Percentiles rank a stretch among this genome's conserved stretches.
Evolutionary conservation across 1,139 yeast genomes (phyloP).

Genomic region (Nakaseomyces sp.): DNA sequence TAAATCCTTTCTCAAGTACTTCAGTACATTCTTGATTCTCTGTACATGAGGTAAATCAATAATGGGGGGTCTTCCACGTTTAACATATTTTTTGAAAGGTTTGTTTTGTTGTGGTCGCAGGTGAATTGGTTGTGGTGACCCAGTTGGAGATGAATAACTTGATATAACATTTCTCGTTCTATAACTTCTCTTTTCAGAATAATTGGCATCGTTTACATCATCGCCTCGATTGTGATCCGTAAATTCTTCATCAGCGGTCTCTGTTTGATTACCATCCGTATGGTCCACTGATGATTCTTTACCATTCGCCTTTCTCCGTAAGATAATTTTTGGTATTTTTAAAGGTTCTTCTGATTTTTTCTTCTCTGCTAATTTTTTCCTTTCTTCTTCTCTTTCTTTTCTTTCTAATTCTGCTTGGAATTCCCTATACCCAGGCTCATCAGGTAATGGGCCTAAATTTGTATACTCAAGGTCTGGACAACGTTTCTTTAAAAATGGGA

Average conservation of each 20-base stretch:
- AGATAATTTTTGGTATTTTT: background rate
- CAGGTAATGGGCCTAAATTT: slow-evolving; percentile 66
- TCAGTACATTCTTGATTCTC: slow-evolving; percentile 76
- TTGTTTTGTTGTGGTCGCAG: slow-evolving; percentile 12
- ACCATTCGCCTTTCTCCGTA: background rate
- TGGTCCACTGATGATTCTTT: background rate
- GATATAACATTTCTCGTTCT: slow-evolving; percentile 6
- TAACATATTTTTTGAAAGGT: slow-evolving; percentile 30
- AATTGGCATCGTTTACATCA: slow-evolving; percentile 15
- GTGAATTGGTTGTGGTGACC: slow-evolving; percentile 21
- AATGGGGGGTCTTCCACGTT: slow-evolving; percentile 90
- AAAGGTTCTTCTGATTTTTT: slow-evolving; percentile 4
- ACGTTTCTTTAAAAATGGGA: slow-evolving; percentile 43
- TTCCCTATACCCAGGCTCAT: slow-evolving; percentile 30
- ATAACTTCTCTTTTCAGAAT: background rate
- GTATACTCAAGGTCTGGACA: slow-evolving; percentile 49
- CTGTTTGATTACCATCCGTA: background rate
- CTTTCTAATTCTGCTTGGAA: slow-evolving; percentile 6
- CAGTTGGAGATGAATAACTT: slow-evolving; percentile 15
- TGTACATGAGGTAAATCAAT: slow-evolving; percentile 93
- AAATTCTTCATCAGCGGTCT: slow-evolving; percentile 21
- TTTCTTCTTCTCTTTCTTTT: slow-evolving; percentile 6
- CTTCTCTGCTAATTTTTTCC: background rate
- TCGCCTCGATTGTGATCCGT: background rate
- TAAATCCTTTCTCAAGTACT: slow-evolving; percentile 67